Conservation (phyloP, 78 protist species). For the Dictyostelium citrinum region DNA sequence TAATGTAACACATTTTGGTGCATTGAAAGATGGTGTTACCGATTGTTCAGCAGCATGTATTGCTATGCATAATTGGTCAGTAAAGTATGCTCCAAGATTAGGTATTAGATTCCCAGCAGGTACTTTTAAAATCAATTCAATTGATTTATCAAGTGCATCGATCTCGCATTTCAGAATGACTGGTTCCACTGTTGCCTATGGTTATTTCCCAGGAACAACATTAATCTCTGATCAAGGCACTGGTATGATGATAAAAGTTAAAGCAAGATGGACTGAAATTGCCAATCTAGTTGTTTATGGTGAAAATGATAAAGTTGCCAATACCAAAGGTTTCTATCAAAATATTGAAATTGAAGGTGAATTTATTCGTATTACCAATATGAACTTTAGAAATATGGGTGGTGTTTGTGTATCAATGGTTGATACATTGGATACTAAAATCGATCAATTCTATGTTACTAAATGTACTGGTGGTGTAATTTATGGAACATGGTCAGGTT, state of each 20-base stretch:
- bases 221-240: background rate
- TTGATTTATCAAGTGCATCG: background rate
- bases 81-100: background rate
- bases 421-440: constrained; percentile 2
- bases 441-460: background rate
- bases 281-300: background rate
- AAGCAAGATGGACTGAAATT: constrained; percentile 1
- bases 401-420: background rate
- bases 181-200: background rate
- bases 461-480: background rate
- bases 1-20: background rate
- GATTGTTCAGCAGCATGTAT: background rate
- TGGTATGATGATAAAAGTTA: background rate
- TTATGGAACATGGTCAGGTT: background rate
- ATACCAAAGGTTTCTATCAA: background rate
- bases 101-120: background rate
- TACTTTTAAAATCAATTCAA: background rate
- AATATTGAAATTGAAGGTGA: background rate
- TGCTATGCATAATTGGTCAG: background rate
- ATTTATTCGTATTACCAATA: background rate
- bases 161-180: background rate
- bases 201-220: background rate
- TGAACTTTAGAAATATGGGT: background rate
- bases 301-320: background rate
- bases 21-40: background rate